Conservation (phyloP, 2,329 filamentous ascomycete species). For the Truncatella angustata region DNA sequence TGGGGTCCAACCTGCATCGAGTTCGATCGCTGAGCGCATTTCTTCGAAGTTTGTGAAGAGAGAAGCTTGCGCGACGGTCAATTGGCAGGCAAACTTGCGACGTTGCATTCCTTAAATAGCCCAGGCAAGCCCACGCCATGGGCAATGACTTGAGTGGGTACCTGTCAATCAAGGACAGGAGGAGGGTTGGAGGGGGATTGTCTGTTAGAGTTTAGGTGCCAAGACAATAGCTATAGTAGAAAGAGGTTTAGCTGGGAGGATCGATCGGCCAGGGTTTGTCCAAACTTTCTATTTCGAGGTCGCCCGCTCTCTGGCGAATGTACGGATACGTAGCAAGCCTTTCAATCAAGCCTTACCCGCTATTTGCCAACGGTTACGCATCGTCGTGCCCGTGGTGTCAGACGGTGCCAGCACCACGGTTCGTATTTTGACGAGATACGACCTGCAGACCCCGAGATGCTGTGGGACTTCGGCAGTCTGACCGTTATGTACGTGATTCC, state of each 20-base stretch:
- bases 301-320: too few relatives aligned
- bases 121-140: not conserved
- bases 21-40: constrained; percentile 7
- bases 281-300: too few relatives aligned
- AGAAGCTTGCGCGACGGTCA: not conserved
- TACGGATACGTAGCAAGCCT: too few relatives aligned
- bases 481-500: too few relatives aligned
- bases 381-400: too few relatives aligned
- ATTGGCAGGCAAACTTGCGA: not conserved
- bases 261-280: not conserved
- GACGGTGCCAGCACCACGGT: too few relatives aligned
- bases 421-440: too few relatives aligned
- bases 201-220: not conserved
- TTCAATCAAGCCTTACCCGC: too few relatives aligned
- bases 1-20: constrained; percentile 10
- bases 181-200: not conserved
- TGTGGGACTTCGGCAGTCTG: too few relatives aligned
- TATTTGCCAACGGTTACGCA: too few relatives aligned
- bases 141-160: not conserved
- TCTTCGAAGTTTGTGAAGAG: not conserved
- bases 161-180: not conserved
- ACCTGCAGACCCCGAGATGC: too few relatives aligned
- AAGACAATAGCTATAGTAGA: not conserved
- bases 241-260: not conserved
- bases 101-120: not conserved